Base-by-base conservation (phyloP, 1,284 basidiomycete genomes). In the Lignosus rhinocerotis region DNA sequence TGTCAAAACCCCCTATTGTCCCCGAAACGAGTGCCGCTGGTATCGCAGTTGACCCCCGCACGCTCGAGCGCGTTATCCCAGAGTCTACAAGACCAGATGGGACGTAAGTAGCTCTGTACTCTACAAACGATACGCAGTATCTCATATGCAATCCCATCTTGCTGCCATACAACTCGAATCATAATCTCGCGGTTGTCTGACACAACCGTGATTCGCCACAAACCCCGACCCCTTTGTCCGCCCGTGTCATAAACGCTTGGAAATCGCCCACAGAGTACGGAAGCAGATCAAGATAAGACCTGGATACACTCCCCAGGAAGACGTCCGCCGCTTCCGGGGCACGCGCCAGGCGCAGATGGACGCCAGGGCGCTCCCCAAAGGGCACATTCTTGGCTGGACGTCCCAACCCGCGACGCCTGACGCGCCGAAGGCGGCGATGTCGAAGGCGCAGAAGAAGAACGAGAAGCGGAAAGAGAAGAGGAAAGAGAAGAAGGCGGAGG, bases 251-350 rank as follows among this genome's bases (percentile, higher is more conserved):
- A 50, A 36, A 11, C 31, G 14, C 41, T 16, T 17, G 17, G 14
- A 39, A 14, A 6, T 39, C 1, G 36, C 36, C 2, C 34, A 39
- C 71, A 97, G 95, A 47, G 74, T 93, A 21, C 88, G 96, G 57
- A 97, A 96, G 74, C 86, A 97, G 72, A 79, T 92, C 61, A 96
- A 90, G 77, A 89, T 98, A 64, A 83, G 94, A 34, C 94, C 94
- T 0, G 96, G 96, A 1, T 98, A 88, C 75, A 96, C 94, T 1
- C 96, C 96, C 0, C 92, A 94, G 72, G 96, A 98, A 73, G 96
- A 98, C 75, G 84, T 97, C 12, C 80, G 82, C 34, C 86, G 87
- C 41, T 98, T 96, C 74, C 84, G 93, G 47, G 85, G 90, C 21
- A 81, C 86, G 46, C 84, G 86, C 38, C 90, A 93, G 72, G 76